Evolutionary conservation across 2,329 filamentous ascomycete species (phyloP), one percentile per base, ranked within the genome.

Genomic region (Elsinoe ampelina): DNA sequence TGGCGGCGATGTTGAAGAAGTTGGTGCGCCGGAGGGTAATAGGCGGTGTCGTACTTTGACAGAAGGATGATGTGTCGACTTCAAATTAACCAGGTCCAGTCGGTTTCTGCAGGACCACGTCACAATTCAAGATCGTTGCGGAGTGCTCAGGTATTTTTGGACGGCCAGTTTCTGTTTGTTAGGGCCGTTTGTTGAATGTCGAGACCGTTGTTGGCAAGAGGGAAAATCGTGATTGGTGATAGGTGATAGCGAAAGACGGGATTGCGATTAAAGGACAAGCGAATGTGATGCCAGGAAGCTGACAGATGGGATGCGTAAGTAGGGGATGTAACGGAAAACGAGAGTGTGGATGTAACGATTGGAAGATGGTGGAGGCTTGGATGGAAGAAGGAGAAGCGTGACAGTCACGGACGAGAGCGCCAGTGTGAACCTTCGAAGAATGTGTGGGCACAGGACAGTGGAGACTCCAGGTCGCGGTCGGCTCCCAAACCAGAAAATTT

Each of bases 1-100:
- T 70, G 54, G 41, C 30, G 22, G 54, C 42, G 26, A 17, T 22
- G 17, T 42, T 38, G 12, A 20, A 20, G 5, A 26, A 17, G 52
- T 55, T 19, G 38, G 19, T 22, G 52, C 48, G 48, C 48, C 11
- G 26, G 48, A 12, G 15, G 19, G 34, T 3, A 52, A 13, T 26
- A 8, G 26, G 32, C 17, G 11, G 13, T 52, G 48, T 32, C 19
- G 32, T 38, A 22, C 26, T 32, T 6, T 15, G 17, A 26, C 13
- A 52, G 10, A 13, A 38, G 38, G 19, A 13, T 34, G 48, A 39
- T 52, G 34, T 52, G 15, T 52, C 35, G 32, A 52, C 32, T 15
- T 52, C 48, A 52, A 50, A 52, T 32, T 5, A 20, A 35, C 35
- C 26, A 26, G 35, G 26, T 39, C 13, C 17, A 15, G 11, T n/a